Conservation (phyloP, 1,284 basidiomycete species). For the Rhizoctonia solani region DNA sequence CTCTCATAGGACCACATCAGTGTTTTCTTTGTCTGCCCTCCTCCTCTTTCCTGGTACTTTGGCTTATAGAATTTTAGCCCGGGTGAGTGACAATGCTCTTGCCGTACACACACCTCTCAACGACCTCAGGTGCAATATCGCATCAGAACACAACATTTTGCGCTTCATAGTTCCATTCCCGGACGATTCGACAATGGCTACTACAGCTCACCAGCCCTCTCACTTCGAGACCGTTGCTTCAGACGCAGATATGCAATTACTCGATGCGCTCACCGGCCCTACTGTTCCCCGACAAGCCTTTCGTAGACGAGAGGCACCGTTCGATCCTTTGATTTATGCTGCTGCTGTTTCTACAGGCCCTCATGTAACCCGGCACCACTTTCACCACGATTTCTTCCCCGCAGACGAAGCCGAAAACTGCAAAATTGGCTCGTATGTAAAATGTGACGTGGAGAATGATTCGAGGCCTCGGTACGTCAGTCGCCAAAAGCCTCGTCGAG, state of each 20-base stretch:
- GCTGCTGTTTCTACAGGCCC: conserved; percentile 70
- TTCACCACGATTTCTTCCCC: conserved; percentile 71
- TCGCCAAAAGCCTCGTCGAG: conserved; percentile 68
- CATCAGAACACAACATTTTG: conserved; percentile 11
- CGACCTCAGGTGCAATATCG: conserved; percentile 35
- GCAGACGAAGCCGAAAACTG: conserved; percentile 37
- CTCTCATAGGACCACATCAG: not conserved
- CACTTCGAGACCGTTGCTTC: not conserved
- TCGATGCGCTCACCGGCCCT: conserved; percentile 35
- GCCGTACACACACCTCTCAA: conserved; percentile 21
- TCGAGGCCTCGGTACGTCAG: conserved; percentile 58
- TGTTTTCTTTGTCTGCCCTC: not conserved
- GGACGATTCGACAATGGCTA: conserved; percentile 33
- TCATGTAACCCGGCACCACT: conserved; percentile 75
- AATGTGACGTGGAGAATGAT: conserved; percentile 16
- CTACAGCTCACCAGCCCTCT: not conserved
- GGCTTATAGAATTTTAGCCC: not conserved
- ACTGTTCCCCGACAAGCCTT: conserved; percentile 15
- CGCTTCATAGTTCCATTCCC: conserved; percentile 9
- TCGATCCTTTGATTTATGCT: conserved; percentile 74
- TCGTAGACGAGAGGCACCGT: conserved; percentile 60
- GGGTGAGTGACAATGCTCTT: conserved; percentile 24
- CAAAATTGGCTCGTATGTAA: conserved; percentile 28
- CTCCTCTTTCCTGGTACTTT: not conserved
- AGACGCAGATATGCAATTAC: conserved; percentile 33